Evolutionary conservation across 805 yeast genomes (phyloP).

Genomic region (Hanseniaspora jakobsenii): DNA sequence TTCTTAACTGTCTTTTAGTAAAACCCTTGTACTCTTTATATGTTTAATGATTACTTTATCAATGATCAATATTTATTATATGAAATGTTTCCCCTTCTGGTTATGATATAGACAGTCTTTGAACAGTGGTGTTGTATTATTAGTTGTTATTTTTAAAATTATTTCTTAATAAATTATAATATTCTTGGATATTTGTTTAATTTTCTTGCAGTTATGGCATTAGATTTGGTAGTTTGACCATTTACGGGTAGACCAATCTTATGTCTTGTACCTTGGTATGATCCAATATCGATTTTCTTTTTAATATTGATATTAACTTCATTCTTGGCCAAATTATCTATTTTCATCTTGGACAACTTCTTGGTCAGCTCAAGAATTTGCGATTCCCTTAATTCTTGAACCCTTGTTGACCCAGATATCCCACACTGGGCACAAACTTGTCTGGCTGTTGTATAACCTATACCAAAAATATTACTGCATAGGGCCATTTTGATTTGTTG

Average conservation of each 20-base stretch:
- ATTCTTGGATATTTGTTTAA: slow-evolving; percentile 66
- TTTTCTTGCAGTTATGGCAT: slow-evolving; percentile 79
- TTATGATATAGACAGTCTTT: too few relatives aligned
- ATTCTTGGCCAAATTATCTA: slow-evolving; percentile 70
- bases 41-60: too few relatives aligned
- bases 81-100: too few relatives aligned
- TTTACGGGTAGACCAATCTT: slow-evolving; percentile 67
- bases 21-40: too few relatives aligned
- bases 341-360: slow-evolving; percentile 69
- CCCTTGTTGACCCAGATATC: slow-evolving; percentile 83
- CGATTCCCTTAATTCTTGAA: slow-evolving; percentile 83
- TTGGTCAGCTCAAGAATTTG: slow-evolving; percentile 77
- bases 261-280: slow-evolving; percentile 82
- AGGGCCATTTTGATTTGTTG: slow-evolving; percentile 43
- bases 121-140: too few relatives aligned
- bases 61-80: too few relatives aligned
- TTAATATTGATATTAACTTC: slow-evolving; percentile 65
- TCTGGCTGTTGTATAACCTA: slow-evolving; percentile 64
- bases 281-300: slow-evolving; percentile 67
- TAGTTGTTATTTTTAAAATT: background rate
- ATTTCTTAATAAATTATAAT: background rate
- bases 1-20: too few relatives aligned
- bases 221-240: slow-evolving; percentile 87
- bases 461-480: slow-evolving; percentile 71
- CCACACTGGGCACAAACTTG: slow-evolving; percentile 77